Evolutionary conservation across 805 yeast species (phyloP), one percentile per base, ranked within the genome.

Genomic region (Lipomyces oligophaga): DNA sequence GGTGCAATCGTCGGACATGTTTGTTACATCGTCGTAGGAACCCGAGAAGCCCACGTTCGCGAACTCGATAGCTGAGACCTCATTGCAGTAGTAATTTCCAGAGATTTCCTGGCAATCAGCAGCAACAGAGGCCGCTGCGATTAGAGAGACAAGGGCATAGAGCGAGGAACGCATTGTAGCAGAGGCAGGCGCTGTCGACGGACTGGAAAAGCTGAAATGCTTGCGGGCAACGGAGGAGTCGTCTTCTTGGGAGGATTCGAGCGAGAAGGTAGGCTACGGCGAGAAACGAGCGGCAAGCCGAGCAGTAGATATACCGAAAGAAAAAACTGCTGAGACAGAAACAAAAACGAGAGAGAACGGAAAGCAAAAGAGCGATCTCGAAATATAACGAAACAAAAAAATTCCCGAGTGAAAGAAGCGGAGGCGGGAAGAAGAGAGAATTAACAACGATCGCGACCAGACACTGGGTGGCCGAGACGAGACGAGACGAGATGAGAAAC

Each of bases 41-140:
- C 97, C 96, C 19, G 93, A 76, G 67, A 75, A 86, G 28, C 97
- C 97, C 48, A 93, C 77, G 58, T 80, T 79, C 37, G 72, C 56
- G 73, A 84, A 86, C 49, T 73, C 70, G 51, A 85, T 74, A 53
- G 85, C 89, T 52, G 69, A 61, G 42, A 85, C 85, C 55, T 78
- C 68, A 56, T 77, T 68, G 72, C 97, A 88, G 78, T 83, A 89
- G 75, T 81, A 83, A 74, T 86, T 86, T 58, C 96, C 96, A 55
- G 25, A 18, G 35, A 50, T 42, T 36, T 49, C 21, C 18, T 32
- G 24, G 43, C 53, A 49, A 26, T 38, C 21, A 33, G 43, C 34
- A 25, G 53, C 43, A 24, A 38, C 42, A 31, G 38, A 43, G 28
- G 38, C 31, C 18, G 43, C 37, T 10, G 45, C 44, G 20, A 34